Conservation (phyloP, 192 early-diverging fungal species). For the Linnemannia elongata region DNA sequence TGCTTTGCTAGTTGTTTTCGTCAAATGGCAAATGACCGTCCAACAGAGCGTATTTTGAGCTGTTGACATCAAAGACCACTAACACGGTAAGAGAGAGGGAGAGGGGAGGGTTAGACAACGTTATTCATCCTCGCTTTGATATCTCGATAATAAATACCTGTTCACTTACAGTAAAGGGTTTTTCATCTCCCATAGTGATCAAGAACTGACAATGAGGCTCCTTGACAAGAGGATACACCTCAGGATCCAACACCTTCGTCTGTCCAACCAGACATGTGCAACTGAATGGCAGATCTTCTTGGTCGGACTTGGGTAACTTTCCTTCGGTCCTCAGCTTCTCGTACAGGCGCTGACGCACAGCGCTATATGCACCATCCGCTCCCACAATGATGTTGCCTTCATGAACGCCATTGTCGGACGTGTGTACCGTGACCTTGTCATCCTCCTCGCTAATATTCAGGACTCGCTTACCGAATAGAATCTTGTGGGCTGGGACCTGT, state of each 20-base stretch:
- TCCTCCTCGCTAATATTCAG: neutral
- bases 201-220: neutral
- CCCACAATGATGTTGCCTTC: slow-evolving; percentile 19
- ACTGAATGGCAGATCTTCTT: neutral
- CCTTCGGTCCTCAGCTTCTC: neutral
- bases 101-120: too few species aligned
- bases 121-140: too few species aligned
- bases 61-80: slow-evolving; percentile 23
- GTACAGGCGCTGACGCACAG: slow-evolving; percentile 6
- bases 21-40: slow-evolving; percentile 15
- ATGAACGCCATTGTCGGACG: neutral
- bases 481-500: neutral
- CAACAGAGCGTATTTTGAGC: slow-evolving; percentile 10
- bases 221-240: neutral
- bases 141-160: too few species aligned
- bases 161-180: slow-evolving; percentile 17
- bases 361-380: slow-evolving; percentile 16
- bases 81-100: too few species aligned
- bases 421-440: neutral
- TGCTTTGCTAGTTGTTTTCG: neutral
- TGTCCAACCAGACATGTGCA: slow-evolving; percentile 17
- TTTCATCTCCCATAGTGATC: neutral
- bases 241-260: slow-evolving; percentile 11
- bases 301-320: neutral
- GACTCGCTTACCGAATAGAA: neutral